Evolutionary conservation across 495 filamentous ascomycete species (phyloP).

Genomic region (Trichoderma asperelloides): DNA sequence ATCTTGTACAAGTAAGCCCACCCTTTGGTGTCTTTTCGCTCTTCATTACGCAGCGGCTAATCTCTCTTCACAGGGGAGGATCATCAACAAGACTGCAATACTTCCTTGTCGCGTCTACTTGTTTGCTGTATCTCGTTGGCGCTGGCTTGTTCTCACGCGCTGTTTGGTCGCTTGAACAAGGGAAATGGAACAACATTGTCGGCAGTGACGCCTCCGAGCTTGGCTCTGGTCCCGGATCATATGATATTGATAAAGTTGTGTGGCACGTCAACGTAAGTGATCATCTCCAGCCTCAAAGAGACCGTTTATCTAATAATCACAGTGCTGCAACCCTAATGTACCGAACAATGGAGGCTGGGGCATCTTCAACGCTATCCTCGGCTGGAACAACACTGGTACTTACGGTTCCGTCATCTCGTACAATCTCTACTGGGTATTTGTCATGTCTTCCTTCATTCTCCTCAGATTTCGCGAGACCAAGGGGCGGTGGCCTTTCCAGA

Average conservation of each 20-base stretch:
- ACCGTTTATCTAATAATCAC: background rate
- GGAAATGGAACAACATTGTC: conserved; percentile 54
- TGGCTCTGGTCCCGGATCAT: conserved; percentile 74
- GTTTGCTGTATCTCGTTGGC: conserved; percentile 78
- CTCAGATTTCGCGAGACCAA: conserved; percentile 62
- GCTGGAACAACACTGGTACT: conserved; percentile 85
- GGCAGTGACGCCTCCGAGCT: conserved; percentile 68
- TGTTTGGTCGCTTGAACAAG: conserved; percentile 62
- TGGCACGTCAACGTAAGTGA: conserved; percentile 80
- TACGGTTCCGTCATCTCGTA: conserved; percentile 79
- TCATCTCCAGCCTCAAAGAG: background rate
- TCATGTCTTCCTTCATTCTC: conserved; percentile 50
- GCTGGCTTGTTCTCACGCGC: conserved; percentile 72
- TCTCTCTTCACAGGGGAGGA: conserved; percentile 29
- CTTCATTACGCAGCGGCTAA: conserved; percentile 41
- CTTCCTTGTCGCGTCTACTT: conserved; percentile 75
- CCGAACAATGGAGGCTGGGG: conserved; percentile 81
- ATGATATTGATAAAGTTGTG: conserved; percentile 74
- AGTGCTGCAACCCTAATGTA: conserved; percentile 68
- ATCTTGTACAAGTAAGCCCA: conserved; percentile 64
- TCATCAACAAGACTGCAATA: conserved; percentile 57
- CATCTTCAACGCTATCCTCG: conserved; percentile 74
- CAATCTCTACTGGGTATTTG: conserved; percentile 75
- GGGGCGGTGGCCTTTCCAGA: conserved; percentile 53
- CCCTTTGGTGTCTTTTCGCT: background rate